Conservation (phyloP, 768 basidiomycete species). For the Lactarius akahatsu region DNA sequence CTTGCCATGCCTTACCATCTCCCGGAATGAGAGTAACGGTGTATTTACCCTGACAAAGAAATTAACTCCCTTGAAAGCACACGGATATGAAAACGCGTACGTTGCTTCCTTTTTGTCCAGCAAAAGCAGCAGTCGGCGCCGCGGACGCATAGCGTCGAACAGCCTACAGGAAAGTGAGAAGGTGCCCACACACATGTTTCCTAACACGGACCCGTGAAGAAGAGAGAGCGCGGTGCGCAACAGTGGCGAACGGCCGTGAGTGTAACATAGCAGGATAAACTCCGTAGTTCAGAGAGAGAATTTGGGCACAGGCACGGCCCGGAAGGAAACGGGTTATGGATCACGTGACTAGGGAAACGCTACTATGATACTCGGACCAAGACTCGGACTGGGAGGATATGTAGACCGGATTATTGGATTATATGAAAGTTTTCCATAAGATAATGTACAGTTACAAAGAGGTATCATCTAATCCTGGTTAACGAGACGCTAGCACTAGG, state of each 20-base stretch:
- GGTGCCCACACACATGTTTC: background rate
- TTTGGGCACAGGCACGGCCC: slow-evolving; percentile 9
- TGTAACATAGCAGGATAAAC: slow-evolving; percentile 51
- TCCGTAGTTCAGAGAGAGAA: slow-evolving; percentile 29
- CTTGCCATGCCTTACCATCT: slow-evolving; percentile 62
- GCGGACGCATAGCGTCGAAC: slow-evolving; percentile 67
- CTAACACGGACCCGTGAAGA: slow-evolving; percentile 46
- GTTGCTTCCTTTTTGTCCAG: slow-evolving; percentile 84
- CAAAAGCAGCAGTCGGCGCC: slow-evolving; percentile 84
- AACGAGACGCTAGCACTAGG: background rate
- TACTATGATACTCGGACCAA: too few species aligned
- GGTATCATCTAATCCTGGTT: background rate
- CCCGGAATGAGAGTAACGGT: slow-evolving; percentile 95
- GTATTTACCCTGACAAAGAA: slow-evolving; percentile 78
- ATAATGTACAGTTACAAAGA: slow-evolving; percentile 2
- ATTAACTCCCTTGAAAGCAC: slow-evolving; percentile 7
- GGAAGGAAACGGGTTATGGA: slow-evolving; percentile 4
- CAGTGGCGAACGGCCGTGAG: slow-evolving; percentile 53
- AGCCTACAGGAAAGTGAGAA: slow-evolving; percentile 39
- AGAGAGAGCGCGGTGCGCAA: slow-evolving; percentile 53
- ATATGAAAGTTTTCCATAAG: background rate
- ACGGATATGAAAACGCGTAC: slow-evolving; percentile 48
- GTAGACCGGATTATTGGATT: background rate
- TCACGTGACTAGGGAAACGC: background rate
- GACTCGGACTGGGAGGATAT: background rate